Conservation (phyloP, 1,284 basidiomycete genomes). For the Rhodotorula sp. region DNA sequence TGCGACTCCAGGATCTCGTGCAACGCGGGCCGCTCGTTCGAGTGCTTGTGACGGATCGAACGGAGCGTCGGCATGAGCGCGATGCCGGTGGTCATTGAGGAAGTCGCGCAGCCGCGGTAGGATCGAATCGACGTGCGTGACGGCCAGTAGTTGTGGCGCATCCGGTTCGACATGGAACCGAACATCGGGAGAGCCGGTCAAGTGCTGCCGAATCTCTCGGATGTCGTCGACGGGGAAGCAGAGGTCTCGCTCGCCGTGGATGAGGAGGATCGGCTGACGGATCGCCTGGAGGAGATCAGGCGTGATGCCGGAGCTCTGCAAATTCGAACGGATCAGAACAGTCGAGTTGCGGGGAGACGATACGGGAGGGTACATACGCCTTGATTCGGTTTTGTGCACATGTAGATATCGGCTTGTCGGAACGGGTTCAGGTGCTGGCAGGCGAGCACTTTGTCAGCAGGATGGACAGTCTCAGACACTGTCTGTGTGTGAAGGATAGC, state of each 20-base stretch:
- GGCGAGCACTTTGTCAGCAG: not conserved
- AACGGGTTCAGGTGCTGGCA: conserved; percentile 16
- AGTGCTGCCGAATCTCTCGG: not conserved
- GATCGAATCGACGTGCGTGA: conserved; percentile 15
- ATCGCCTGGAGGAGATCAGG: conserved; percentile 9
- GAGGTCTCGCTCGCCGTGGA: conserved; percentile 26
- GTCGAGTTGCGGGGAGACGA: accelerated
- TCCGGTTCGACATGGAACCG: conserved; percentile 11
- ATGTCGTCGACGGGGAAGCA: conserved; percentile 14
- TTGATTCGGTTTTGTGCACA: conserved; percentile 19
- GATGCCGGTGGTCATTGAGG: conserved; percentile 2
- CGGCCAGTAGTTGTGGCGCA: conserved; percentile 22
- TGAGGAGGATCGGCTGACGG: conserved; percentile 20
- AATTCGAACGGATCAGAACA: not conserved
- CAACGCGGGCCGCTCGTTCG: not conserved
- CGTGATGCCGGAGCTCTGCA: conserved; percentile 11
- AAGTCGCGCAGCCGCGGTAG: conserved; percentile 18
- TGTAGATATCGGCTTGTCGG: conserved; percentile 5
- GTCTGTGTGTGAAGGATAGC: not conserved
- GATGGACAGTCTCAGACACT: no score
- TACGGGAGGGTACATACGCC: not conserved
- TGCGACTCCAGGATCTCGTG: not conserved
- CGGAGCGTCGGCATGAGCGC: not conserved
- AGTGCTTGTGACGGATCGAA: conserved; percentile 3
- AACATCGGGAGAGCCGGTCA: conserved; percentile 11